Percentiles rank a stretch among this genome's conserved stretches.
Conservation (phyloP, 768 basidiomycete genomes). For the Nidula microcarpa region DNA sequence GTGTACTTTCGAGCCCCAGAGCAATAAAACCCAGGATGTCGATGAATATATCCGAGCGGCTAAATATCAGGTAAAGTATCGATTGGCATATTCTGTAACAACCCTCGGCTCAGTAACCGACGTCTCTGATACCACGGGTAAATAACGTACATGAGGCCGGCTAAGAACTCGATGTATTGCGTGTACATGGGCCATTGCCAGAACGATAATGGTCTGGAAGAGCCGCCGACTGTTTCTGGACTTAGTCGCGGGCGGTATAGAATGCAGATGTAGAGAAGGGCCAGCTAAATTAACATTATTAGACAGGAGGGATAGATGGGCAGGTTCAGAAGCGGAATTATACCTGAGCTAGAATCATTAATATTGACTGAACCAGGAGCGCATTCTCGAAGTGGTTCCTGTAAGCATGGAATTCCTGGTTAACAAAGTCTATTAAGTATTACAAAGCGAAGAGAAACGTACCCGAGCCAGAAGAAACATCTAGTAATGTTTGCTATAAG, state of each 20-base stretch:
- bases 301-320: constrained; percentile 2
- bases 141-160: constrained; percentile 62
- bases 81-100: constrained; percentile 58
- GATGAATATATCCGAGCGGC: constrained; percentile 57
- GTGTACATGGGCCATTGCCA: constrained; percentile 84
- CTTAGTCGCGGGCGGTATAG: constrained; percentile 59
- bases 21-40: constrained; percentile 71
- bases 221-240: constrained; percentile 55
- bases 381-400: constrained; percentile 71
- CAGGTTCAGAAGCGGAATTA: constrained; percentile 6
- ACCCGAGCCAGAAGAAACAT: constrained; percentile 91
- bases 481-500: constrained; percentile 82
- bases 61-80: constrained; percentile 74
- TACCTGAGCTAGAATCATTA: constrained; percentile 86
- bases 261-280: constrained; percentile 79
- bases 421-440: too few species aligned
- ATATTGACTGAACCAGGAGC: constrained; percentile 73
- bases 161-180: constrained; percentile 81
- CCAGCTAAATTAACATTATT: constrained; percentile 45
- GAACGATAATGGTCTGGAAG: constrained; percentile 67
- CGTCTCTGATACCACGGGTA: background rate
- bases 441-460: constrained; percentile 5
- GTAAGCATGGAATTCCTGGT: constrained; percentile 2
- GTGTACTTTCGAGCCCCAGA: constrained; percentile 77
- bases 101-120: background rate